phyloP scores from a whole-genome alignment of 495 filamentous ascomycete species.

The Entonaema liquescens region DNA sequence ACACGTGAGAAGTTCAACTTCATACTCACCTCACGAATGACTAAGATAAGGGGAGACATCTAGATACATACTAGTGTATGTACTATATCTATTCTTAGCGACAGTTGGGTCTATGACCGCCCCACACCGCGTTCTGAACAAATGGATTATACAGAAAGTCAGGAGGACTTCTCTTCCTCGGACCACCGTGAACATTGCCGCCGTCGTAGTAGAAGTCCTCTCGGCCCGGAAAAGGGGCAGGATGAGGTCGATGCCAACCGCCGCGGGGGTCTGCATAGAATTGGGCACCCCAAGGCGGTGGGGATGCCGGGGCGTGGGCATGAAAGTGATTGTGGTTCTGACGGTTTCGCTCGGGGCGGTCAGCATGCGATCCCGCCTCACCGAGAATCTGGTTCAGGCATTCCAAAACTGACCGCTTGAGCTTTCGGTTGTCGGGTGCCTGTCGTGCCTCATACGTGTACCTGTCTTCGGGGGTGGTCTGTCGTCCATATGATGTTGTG shows the following conservation, averaged over 20 bases:
- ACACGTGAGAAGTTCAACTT: constrained; percentile 33
- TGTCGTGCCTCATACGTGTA: constrained; percentile 17
- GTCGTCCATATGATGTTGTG: constrained; percentile 6
- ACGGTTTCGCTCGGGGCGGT: constrained; percentile 5
- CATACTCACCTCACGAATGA: not conserved
- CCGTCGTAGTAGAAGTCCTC: not conserved
- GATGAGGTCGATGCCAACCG: not conserved
- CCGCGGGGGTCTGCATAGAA: constrained; percentile 4
- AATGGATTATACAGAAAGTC: constrained; percentile 8
- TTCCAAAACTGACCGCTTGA: constrained; percentile 10
- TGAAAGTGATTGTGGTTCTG: constrained; percentile 25
- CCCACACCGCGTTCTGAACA: not conserved
- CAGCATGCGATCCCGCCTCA: constrained; percentile 8
- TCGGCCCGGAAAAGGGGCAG: not conserved
- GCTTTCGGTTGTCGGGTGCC: not conserved
- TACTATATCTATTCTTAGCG: no score
- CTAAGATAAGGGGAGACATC: not conserved
- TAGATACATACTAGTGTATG: no score
- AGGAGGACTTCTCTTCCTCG: not conserved
- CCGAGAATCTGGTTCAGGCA: constrained; percentile 8
- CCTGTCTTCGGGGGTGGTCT: constrained; percentile 2
- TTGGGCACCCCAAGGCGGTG: constrained; percentile 17
- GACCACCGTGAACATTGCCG: not conserved
- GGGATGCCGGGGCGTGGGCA: constrained; percentile 6
- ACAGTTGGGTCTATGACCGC: constrained; percentile 1